These are phyloP conservation scores for Trichoderma semiorbis DNA, from an alignment of 2,329 filamentous ascomycete species.

Conservation along the genomic window DNA sequence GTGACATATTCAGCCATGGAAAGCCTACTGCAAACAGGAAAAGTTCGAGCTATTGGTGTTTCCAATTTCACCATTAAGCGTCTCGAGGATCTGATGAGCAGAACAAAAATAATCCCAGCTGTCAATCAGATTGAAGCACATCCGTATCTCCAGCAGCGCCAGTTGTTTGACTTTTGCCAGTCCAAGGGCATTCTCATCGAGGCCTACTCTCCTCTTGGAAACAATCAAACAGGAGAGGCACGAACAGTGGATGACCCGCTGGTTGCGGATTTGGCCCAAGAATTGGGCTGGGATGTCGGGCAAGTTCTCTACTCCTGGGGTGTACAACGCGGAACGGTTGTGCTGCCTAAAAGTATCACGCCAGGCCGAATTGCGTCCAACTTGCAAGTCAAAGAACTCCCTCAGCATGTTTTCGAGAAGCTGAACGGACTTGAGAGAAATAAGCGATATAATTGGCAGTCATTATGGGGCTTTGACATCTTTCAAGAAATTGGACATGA, in stretches of 20 bases:
- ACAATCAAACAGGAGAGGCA: constrained; percentile 54
- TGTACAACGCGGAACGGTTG: constrained; percentile 73
- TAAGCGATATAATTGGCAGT: not conserved
- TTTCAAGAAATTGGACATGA: not conserved
- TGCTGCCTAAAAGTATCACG: constrained; percentile 82
- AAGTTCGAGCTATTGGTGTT: constrained; percentile 77
- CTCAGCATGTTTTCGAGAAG: not conserved
- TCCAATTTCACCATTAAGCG: constrained; percentile 83
- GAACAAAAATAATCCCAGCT: constrained; percentile 58
- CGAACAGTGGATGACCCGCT: not conserved
- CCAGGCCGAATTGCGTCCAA: constrained; percentile 71
- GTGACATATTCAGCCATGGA: constrained; percentile 57
- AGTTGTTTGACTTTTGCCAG: constrained; percentile 69
- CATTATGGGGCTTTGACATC: not conserved
- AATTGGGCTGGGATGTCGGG: constrained; percentile 46
- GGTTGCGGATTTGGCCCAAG: constrained; percentile 32
- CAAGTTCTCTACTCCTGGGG: constrained; percentile 80
- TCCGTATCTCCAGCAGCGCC: constrained; percentile 74
- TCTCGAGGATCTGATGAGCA: constrained; percentile 70
- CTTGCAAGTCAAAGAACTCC: constrained; percentile 38
- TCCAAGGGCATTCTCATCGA: constrained; percentile 72
- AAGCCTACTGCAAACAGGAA: constrained; percentile 64
- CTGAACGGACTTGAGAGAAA: not conserved
- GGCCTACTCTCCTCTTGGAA: constrained; percentile 66
- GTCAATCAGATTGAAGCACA: constrained; percentile 84